Conservation (phyloP, 176 grass and related monocot genomes). For the Canna indica region DNA sequence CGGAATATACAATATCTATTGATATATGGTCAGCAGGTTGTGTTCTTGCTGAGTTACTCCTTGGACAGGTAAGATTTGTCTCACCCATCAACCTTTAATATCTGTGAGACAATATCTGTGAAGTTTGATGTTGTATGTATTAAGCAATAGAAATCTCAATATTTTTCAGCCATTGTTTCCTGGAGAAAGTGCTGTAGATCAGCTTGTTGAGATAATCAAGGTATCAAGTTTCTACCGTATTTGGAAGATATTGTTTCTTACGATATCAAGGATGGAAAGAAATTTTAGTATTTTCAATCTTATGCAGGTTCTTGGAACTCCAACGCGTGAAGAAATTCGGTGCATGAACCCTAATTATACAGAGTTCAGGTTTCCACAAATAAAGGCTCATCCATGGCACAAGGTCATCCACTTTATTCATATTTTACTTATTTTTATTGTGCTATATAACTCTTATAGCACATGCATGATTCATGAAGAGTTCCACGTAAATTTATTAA, state of each 20-base stretch:
- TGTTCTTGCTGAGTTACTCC: slow-evolving; percentile 23
- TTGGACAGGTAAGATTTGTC: slow-evolving; percentile 7
- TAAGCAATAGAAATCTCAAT: background rate
- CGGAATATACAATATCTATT: slow-evolving; percentile 17
- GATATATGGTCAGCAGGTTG: slow-evolving; percentile 24
- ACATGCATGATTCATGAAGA: too few relatives aligned
- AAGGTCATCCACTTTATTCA: slow-evolving; percentile 27
- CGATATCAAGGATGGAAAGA: background rate
- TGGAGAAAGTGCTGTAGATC: slow-evolving; percentile 22
- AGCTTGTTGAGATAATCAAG: slow-evolving; percentile 24
- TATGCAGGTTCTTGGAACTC: slow-evolving; percentile 59
- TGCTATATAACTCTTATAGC: too few relatives aligned
- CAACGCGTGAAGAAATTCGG: slow-evolving; percentile 65
- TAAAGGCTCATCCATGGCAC: slow-evolving; percentile 68
- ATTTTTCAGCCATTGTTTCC: slow-evolving; percentile 16
- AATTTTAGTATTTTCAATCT: background rate
- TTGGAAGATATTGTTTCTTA: background rate
- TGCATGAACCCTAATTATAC: slow-evolving; percentile 79
- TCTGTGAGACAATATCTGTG: background rate
- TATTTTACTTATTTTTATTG: background rate
- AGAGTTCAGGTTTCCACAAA: slow-evolving; percentile 63
- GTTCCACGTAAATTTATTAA: too few relatives aligned
- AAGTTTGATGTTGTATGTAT: background rate
- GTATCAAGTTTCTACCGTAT: background rate
- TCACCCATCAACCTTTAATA: background rate